Evolutionary conservation across 352 stramenopile species (phyloP), one percentile per base, ranked within the genome.

Genomic region (Pythium scleroteichum): DNA sequence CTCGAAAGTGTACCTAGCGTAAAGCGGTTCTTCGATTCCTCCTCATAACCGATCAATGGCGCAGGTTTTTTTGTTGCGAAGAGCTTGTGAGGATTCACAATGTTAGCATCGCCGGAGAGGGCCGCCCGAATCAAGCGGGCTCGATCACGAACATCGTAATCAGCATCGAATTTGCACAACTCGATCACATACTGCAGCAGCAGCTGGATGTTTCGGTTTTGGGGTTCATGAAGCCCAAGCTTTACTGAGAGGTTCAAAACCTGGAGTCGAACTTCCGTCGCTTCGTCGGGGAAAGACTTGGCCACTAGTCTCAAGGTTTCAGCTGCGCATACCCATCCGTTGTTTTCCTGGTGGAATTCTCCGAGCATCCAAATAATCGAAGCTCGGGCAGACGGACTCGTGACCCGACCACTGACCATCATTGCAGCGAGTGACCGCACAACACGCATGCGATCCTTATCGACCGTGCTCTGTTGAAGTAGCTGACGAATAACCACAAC

Each of bases 401-500:
- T 85, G 29, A 92, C 85, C 38, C 78, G 85, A 17, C 66, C 67
- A 41, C 75, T 79, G 8, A 90, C 78, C 71, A 93, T 85, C 83
- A 88, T 92, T 8, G 79, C 85, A 2, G 78, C 85, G 20, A 90
- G 74, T 22, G 80, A 94, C 9, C 85, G 76, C 16, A 97, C 85
- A 0, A 95, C 81, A 23, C 75, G 79, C 27, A 86, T 80, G 32
- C 66, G 82, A 64, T 90, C 96, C 66, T 88, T 82, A 42, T 95
- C 82, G 8, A 95, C 80, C 1, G 75, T 62, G 22, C 75, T 68
- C 57, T 98, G 92, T 72, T 98, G 87, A 39, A 99, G 71, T 20
- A 99, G 85, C 53, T 96, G 88, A 26, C 97, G 91, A 57, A 99
- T 97, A 27, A 97, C 94, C n/a, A 97, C 78, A 10, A 99, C 90